Percentiles rank a stretch among this genome's conserved stretches.
These are phyloP conservation scores for Triticum dicoccoides DNA, from an alignment of 176 grass and related monocot species.

Conservation along the genomic window DNA sequence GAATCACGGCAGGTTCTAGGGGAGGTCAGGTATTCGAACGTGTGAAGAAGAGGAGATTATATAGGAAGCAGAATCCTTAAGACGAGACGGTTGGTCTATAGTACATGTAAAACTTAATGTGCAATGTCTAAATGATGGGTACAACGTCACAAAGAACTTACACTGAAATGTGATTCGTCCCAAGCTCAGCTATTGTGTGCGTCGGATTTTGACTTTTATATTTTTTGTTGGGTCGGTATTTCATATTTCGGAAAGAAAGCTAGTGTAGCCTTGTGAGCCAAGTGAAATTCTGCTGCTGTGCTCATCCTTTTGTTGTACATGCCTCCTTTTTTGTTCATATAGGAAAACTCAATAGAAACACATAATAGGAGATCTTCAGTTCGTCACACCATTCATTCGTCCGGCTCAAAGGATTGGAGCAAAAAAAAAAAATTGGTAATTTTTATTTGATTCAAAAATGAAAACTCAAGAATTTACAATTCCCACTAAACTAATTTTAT, in stretches of 20 bases:
- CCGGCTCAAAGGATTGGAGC: no score
- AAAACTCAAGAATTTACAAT: no score
- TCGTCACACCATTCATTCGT: no score
- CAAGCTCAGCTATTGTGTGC: not conserved
- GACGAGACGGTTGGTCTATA: not conserved
- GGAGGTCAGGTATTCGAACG: not conserved
- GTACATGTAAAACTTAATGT: not conserved
- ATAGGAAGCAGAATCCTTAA: not conserved
- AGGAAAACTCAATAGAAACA: no score
- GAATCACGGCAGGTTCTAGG: not conserved
- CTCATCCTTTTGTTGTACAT: not conserved
- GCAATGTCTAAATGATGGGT: not conserved
- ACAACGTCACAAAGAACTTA: no score
- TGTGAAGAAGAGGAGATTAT: not conserved
- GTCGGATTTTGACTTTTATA: not conserved
- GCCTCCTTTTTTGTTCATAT: no score
- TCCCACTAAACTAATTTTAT: no score
- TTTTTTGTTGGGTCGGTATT: not conserved
- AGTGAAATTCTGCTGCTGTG: not conserved
- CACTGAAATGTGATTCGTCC: not conserved
- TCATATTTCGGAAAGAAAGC: not conserved
- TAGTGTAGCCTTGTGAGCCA: not conserved
- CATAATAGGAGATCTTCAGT: no score
- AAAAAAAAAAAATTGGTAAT: no score
- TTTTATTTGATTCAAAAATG: no score